A percentile compares a stretch with the other conserved stretches of the same genome.
phyloP scores from a whole-genome alignment of 2,329 filamentous ascomycete species.

The Xylaria hypoxylon region DNA sequence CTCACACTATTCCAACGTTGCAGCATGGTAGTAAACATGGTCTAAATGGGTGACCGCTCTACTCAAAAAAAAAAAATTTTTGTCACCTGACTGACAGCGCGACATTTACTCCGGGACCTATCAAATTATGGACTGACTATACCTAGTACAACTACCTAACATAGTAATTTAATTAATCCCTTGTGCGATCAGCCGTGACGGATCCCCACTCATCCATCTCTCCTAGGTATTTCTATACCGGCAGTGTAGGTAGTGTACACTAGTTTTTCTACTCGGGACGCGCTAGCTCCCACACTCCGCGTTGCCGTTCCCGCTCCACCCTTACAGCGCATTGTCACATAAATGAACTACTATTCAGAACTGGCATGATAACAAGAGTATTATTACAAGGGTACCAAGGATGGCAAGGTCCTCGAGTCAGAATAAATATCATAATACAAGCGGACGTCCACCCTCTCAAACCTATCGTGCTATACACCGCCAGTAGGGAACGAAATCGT shows the following conservation, averaged over 20 bases:
- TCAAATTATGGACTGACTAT: constrained; percentile 22
- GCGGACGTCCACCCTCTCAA: no score
- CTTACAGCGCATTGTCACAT: constrained; percentile 20
- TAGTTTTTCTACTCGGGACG: constrained; percentile 1
- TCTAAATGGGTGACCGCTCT: no score
- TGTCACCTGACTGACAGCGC: background rate
- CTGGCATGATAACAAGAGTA: background rate
- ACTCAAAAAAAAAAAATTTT: background rate
- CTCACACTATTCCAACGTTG: background rate
- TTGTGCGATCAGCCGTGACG: constrained; percentile 14
- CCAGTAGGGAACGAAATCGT: background rate
- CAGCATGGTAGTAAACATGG: background rate
- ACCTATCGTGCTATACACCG: no score
- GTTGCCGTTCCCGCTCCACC: constrained; percentile 37
- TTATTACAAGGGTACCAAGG: no score
- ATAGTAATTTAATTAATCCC: constrained; percentile 28
- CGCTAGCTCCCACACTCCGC: constrained; percentile 28
- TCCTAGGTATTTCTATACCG: background rate
- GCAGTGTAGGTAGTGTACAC: no score
- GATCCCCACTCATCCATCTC: constrained; percentile 11
- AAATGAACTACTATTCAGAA: background rate
- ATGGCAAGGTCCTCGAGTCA: no score
- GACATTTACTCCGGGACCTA: constrained; percentile 3
- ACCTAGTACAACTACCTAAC: constrained; percentile 19
- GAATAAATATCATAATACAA: no score